Evolutionary conservation across 2,329 filamentous ascomycete species (phyloP), one percentile per base, ranked within the genome.

Genomic region (Aspergillus ruber): DNA sequence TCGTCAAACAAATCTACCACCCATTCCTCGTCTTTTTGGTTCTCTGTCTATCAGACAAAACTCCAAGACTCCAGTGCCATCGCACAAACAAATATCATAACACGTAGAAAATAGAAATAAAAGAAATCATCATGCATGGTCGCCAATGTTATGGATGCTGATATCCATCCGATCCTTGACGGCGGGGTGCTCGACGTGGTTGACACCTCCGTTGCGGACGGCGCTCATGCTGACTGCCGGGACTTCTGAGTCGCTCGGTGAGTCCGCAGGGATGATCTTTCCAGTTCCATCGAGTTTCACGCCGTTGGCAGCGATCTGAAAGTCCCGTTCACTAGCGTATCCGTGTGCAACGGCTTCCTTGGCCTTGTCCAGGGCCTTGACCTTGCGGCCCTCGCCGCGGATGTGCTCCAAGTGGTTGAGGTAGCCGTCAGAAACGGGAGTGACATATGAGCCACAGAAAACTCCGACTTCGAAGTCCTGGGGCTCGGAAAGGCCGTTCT

Each of bases 381-480:
- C 65, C 68, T 86, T 86, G 53, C 78, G 75, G 52, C 80, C 84
- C 66, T 88, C 83, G 42, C 85, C 86, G 45, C 88, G 78, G 15
- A 90, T 70, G 49, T 78, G 74, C 68, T 88, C 84, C 4, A 94
- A 75, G 59, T 89, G 87, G 55, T 88, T 82, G 57, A 96, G 93
- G 71, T 96, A 96, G 33, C 80, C 83, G 6, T 83, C 78, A 1
- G 85, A 80, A 1, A 96, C 86, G 0, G 82, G 82, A 0, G 91
- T 96, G 51, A 88, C 77, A 68, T 96, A 96, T 54, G 83, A 82
- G 41, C 91, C 91, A 62, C 84, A 89, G 73, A 97, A 96, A 7
- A 96, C 90, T 46, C 91, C 90, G 2, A 94, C 83, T 64, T 97
- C 91, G 56, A 96, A 96, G 47, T 84, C 75, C 53, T 79, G 57